Evolutionary conservation across 805 yeast species (phyloP).

Genomic region (Candida maris): DNA sequence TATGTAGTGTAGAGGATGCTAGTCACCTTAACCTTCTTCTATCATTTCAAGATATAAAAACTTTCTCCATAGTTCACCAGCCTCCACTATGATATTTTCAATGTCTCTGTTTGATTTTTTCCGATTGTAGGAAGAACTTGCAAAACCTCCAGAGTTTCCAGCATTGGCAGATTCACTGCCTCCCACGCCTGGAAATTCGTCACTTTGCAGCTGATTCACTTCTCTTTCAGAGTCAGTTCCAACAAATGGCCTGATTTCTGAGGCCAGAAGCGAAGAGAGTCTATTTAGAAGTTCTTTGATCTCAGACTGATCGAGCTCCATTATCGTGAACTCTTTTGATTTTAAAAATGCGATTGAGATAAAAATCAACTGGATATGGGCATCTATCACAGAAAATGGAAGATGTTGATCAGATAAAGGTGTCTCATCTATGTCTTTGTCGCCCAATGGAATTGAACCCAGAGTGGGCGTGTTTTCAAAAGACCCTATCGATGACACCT

Average conservation of each 20-base stretch:
- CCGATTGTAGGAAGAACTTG: slow-evolving; percentile 10
- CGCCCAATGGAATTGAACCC: slow-evolving; percentile 14
- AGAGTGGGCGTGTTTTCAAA: slow-evolving; percentile 29
- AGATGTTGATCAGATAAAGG: slow-evolving; percentile 21
- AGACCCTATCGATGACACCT: slow-evolving; percentile 20
- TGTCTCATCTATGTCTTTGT: slow-evolving; percentile 25
- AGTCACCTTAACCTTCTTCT: slow-evolving; percentile 35
- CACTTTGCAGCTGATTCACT: slow-evolving; percentile 1
- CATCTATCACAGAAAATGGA: slow-evolving; percentile 62
- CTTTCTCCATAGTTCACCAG: slow-evolving; percentile 86
- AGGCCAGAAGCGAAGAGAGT: slow-evolving; percentile 40
- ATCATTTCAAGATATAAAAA: slow-evolving; percentile 66
- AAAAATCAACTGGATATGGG: slow-evolving; percentile 74
- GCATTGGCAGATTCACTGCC: slow-evolving; percentile 11
- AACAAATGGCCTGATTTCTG: slow-evolving; percentile 27
- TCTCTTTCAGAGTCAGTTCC: slow-evolving; percentile 16
- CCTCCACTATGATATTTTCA: slow-evolving; percentile 68
- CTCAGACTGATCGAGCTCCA: slow-evolving; percentile 89
- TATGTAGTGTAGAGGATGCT: not conserved
- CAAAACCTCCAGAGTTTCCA: slow-evolving; percentile 7
- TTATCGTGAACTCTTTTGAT: slow-evolving; percentile 69
- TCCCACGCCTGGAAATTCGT: slow-evolving; percentile 3
- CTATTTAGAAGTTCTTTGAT: slow-evolving; percentile 72
- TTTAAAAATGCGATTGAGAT: slow-evolving; percentile 75
- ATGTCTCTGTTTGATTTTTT: slow-evolving; percentile 46